These are phyloP conservation scores for Umbelopsis sp. DNA, from an alignment of 192 early-diverging fungal species.

Conservation along the genomic window DNA sequence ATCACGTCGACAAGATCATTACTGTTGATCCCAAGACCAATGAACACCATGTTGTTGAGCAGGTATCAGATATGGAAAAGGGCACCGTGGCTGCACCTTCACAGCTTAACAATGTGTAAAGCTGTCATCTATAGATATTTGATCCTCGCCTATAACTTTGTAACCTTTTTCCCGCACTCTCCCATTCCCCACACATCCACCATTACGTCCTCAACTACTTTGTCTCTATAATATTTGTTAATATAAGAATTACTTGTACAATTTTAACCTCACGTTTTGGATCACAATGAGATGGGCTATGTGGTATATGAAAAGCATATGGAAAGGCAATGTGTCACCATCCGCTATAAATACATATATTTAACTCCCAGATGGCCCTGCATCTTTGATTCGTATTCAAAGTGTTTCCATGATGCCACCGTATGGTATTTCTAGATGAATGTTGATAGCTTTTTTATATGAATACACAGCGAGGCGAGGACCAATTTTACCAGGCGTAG, in stretches of 20 bases:
- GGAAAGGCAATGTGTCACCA: too few relatives aligned
- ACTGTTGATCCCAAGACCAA: slow-evolving; percentile 42
- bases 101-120: slow-evolving; percentile 30
- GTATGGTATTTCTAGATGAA: too few relatives aligned
- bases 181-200: background rate
- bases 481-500: too few relatives aligned
- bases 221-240: slow-evolving; percentile 15
- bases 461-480: too few relatives aligned
- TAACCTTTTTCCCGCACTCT: background rate
- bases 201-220: slow-evolving; percentile 4
- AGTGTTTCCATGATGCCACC: too few relatives aligned
- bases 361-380: too few relatives aligned
- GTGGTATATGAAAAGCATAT: too few relatives aligned
- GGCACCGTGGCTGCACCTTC: background rate
- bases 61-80: slow-evolving; percentile 23
- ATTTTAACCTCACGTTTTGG: background rate
- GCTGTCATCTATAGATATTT: background rate
- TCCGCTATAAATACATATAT: too few relatives aligned
- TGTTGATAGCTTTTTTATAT: too few relatives aligned
- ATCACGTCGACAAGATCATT: slow-evolving; percentile 48
- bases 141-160: background rate
- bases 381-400: too few relatives aligned
- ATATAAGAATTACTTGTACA: slow-evolving; percentile 20
- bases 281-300: too few relatives aligned
- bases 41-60: slow-evolving; percentile 27